Evolutionary conservation across 805 yeast species (phyloP).

Genomic region (Saccharomyces mikatae): DNA sequence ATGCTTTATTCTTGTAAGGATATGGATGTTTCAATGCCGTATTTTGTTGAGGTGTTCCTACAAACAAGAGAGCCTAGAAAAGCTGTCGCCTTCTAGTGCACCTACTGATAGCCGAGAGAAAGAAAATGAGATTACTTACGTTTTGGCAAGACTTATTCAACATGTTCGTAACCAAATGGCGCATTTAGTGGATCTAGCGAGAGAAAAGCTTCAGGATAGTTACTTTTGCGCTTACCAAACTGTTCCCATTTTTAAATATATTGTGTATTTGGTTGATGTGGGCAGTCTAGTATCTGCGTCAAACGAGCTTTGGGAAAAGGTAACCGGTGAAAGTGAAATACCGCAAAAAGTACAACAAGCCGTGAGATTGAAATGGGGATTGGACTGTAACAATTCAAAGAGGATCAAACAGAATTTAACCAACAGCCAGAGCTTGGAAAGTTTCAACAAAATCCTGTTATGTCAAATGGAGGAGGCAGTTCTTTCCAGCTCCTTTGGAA

Average conservation of each 20-base stretch:
- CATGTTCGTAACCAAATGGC: constrained; percentile 6
- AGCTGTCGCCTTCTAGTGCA: background rate
- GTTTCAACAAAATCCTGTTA: no score
- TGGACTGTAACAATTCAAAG: constrained; percentile 7
- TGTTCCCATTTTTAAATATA: constrained; percentile 10
- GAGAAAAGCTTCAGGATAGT: constrained; percentile 1
- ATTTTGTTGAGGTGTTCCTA: constrained; percentile 8
- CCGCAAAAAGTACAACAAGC: constrained; percentile 8
- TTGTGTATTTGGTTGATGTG: constrained; percentile 9
- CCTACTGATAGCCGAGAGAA: background rate
- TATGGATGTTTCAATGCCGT: constrained; percentile 12
- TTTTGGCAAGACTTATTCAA: background rate
- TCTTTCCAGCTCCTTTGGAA: no score
- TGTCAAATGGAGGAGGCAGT: no score
- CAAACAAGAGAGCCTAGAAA: constrained; percentile 2
- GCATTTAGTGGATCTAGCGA: constrained; percentile 1
- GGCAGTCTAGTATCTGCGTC: constrained; percentile 3
- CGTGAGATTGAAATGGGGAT: constrained; percentile 18
- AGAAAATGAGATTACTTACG: background rate
- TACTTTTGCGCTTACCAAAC: constrained; percentile 11
- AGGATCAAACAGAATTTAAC: constrained; percentile 7
- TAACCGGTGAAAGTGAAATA: constrained; percentile 3
- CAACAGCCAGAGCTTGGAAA: constrained; percentile 3
- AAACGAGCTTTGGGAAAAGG: constrained; percentile 11
- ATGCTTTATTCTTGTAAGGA: constrained; percentile 5